phyloP scores from a whole-genome alignment of 441 rosid genomes.

The Breynia disticha region DNA sequence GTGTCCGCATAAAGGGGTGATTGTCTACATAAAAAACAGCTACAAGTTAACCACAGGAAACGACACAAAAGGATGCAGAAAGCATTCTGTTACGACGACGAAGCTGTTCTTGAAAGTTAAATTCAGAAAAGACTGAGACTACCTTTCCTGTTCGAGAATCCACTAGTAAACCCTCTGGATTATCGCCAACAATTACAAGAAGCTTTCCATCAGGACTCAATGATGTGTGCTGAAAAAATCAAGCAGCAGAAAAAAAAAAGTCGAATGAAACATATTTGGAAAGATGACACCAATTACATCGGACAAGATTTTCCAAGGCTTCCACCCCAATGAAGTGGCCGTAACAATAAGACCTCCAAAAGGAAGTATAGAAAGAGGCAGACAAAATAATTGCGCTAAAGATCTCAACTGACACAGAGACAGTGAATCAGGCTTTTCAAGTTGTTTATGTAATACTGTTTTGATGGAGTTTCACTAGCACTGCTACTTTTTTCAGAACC shows the following conservation, averaged over 20 bases:
- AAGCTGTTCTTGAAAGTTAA: not conserved
- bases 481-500: no score
- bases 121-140: not conserved
- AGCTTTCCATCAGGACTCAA: conserved; percentile 69
- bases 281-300: not conserved
- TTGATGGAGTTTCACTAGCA: no score
- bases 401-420: no score
- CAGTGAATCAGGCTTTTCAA: no score
- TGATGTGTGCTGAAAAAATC: conserved; percentile 55
- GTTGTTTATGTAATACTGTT: no score
- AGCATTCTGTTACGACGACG: not conserved
- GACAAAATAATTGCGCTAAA: no score
- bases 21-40: conserved; percentile 23
- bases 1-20: conserved; percentile 34
- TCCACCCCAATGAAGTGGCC: no score
- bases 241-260: not conserved
- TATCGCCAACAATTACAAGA: conserved; percentile 63
- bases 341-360: no score
- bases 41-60: conserved; percentile 3
- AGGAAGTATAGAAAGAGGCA: no score
- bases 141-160: conserved; percentile 67
- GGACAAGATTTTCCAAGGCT: no score
- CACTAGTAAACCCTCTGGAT: conserved; percentile 50
- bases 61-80: not conserved
- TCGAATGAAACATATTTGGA: no score